These are phyloP conservation scores for Clarireedia paspali DNA, from an alignment of 2,329 filamentous ascomycete genomes.

Conservation along the genomic window DNA sequence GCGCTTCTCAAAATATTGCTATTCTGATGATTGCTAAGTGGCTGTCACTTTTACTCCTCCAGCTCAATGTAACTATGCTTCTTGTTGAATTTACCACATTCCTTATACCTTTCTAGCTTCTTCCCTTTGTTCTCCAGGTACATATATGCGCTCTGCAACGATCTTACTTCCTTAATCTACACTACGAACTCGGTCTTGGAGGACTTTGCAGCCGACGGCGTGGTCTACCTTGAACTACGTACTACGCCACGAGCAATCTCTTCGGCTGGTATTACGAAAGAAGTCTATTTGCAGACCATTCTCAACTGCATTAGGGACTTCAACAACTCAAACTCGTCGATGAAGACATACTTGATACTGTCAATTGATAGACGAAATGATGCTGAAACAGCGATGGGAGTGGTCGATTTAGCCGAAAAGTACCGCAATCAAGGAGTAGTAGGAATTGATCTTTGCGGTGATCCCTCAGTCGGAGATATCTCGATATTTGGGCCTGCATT, in stretches of 20 bases:
- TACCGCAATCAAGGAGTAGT: slow-evolving; percentile 52
- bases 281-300: slow-evolving; percentile 58
- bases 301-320: slow-evolving; percentile 53
- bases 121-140: slow-evolving; percentile 72
- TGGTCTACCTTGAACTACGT: slow-evolving; percentile 71
- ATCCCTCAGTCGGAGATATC: slow-evolving; percentile 58
- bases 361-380: slow-evolving; percentile 64
- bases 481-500: slow-evolving; percentile 53
- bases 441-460: slow-evolving; percentile 71
- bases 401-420: slow-evolving; percentile 54
- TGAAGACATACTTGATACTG: slow-evolving; percentile 62
- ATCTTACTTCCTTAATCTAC: slow-evolving; percentile 48
- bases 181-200: slow-evolving; percentile 58
- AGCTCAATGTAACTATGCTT: too few relatives aligned
- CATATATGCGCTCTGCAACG: slow-evolving; percentile 68
- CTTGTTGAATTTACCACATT: not conserved
- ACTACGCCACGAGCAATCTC: slow-evolving; percentile 66
- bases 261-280: slow-evolving; percentile 41
- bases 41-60: too few relatives aligned
- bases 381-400: slow-evolving; percentile 49
- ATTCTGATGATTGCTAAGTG: not conserved
- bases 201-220: slow-evolving; percentile 62
- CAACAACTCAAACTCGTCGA: slow-evolving; percentile 24
- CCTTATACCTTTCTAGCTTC: slow-evolving; percentile 44
- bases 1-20: not conserved